Percentiles rank a stretch among this genome's conserved stretches.
phyloP scores from a whole-genome alignment of 108 stramenopile species.

The Cylindrotheca fusiformis region DNA sequence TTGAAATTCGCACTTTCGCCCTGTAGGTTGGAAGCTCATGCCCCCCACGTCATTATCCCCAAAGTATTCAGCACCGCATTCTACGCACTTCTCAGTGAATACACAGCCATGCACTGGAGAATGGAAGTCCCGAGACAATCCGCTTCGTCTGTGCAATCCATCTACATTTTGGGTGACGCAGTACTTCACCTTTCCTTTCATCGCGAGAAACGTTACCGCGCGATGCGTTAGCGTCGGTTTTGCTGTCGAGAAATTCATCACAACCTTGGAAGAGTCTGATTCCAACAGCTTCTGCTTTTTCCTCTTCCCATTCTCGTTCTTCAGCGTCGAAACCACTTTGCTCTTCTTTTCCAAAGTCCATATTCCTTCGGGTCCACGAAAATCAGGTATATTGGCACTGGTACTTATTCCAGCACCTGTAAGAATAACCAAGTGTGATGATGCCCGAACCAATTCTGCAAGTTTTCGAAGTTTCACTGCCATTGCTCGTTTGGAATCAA shows the following conservation, averaged over 20 bases:
- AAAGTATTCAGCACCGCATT: constrained; percentile 69
- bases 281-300: constrained; percentile 18
- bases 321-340: constrained; percentile 20
- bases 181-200: constrained; percentile 36
- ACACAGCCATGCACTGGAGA: constrained; percentile 82
- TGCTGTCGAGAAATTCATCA: constrained; percentile 56
- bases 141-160: constrained; percentile 79
- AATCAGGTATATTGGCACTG: constrained; percentile 93
- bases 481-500: constrained; percentile 58
- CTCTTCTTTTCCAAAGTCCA: constrained; percentile 78
- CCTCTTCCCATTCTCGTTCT: constrained; percentile 6
- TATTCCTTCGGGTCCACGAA: constrained; percentile 93
- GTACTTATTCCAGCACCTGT: constrained; percentile 97
- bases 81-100: constrained; percentile 86
- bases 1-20: constrained; percentile 57
- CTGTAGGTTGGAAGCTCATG: constrained; percentile 78
- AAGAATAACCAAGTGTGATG: constrained; percentile 66
- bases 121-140: constrained; percentile 55
- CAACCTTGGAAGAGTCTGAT: constrained; percentile 1
- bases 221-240: constrained; percentile 76
- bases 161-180: constrained; percentile 90
- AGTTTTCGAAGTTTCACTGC: constrained; percentile 54
- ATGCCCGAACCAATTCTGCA: constrained; percentile 40
- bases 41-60: constrained; percentile 73
- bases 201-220: constrained; percentile 58